Conservation (phyloP, 2,329 filamentous ascomycete species). For the Trichoderma sp. region DNA sequence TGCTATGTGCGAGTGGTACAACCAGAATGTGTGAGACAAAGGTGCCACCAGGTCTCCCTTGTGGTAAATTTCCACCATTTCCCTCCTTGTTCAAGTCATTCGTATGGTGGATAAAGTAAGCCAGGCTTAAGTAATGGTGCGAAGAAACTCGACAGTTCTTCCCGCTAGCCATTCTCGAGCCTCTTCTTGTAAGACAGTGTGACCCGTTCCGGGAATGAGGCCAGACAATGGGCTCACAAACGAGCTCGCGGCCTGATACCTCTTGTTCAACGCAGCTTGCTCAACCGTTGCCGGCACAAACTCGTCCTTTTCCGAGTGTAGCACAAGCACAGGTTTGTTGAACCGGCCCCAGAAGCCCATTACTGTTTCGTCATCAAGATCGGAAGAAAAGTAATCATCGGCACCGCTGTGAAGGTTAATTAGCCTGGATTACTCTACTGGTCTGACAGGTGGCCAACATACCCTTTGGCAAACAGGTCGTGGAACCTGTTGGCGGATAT, state of each 20-base stretch:
- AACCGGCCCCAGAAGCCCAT: conserved; percentile 66
- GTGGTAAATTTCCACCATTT: not conserved
- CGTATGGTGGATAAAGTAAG: not conserved
- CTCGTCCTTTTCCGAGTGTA: conserved; percentile 68
- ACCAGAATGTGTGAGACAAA: not conserved
- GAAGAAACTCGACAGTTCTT: conserved; percentile 51
- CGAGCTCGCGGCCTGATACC: conserved; percentile 54
- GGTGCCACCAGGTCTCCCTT: not conserved
- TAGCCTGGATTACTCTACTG: not conserved
- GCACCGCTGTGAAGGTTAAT: conserved; percentile 55
- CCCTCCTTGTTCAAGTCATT: not conserved
- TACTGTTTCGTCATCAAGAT: conserved; percentile 62
- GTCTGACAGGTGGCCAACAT: conserved; percentile 33
- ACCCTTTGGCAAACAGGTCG: conserved; percentile 54
- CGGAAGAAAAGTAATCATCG: conserved; percentile 87
- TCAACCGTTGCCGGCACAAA: conserved; percentile 61
- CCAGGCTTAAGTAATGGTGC: conserved; percentile 12
- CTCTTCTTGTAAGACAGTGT: conserved; percentile 50
- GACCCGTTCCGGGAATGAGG: conserved; percentile 54
- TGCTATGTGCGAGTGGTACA: not conserved
- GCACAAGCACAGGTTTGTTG: conserved; percentile 60
- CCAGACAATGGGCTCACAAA: conserved; percentile 54
- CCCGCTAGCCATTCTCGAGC: conserved; percentile 53
- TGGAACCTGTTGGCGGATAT: conserved; percentile 57
- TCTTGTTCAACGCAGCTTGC: conserved; percentile 56